Evolutionary conservation across 257 asterid species (phyloP), one percentile per base, ranked within the genome.

Genomic region (Gentiana dahurica): DNA sequence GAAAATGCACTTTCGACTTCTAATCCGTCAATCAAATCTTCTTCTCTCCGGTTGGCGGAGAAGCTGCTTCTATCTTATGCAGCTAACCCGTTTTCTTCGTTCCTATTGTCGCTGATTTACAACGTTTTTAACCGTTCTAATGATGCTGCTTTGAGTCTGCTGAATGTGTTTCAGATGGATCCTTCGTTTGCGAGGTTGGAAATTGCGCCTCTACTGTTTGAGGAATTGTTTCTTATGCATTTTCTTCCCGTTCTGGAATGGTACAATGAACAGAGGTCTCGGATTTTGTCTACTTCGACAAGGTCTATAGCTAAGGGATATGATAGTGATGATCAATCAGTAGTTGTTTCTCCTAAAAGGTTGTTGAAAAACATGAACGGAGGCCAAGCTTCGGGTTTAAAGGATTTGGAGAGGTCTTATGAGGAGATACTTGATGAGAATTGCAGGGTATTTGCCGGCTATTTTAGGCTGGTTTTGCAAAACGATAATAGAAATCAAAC

Each of bases 41-140:
- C 93, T 8, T 84, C 91, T 12, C 91, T 87, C 69, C 84, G 78
- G 63, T 78, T 74, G 0, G 76, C 79, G 0, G 82, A 75, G 38
- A 84, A 70, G 53, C 80, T 81, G 65, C 92, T 83, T 61, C 67
- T 67, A 36, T 76, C 85, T 53, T 67, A 55, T 38, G 52, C 88
- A 2, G 44, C 52, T 34, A 71, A 51, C 54, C 53, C 82, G 1
- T 76, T 78, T 64, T 76, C 89, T 2, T 71, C 78, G 0, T 84
- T 79, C 51, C 79, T 87, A 9, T 53, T 81, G 6, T 79, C 96
- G 1, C 69, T 87, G 1, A 52, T 80, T 53, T 59, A 81, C 66
- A 37, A 76, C 3, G 65, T 79, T 36, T 61, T 64, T 62, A 47
- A 65, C 58, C 81, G 82, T 32, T 58, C 70, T 1, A 5, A 55